These are phyloP conservation scores for Colletotrichum eleusines DNA, from an alignment of 2,329 filamentous ascomycete species.

Conservation along the genomic window DNA sequence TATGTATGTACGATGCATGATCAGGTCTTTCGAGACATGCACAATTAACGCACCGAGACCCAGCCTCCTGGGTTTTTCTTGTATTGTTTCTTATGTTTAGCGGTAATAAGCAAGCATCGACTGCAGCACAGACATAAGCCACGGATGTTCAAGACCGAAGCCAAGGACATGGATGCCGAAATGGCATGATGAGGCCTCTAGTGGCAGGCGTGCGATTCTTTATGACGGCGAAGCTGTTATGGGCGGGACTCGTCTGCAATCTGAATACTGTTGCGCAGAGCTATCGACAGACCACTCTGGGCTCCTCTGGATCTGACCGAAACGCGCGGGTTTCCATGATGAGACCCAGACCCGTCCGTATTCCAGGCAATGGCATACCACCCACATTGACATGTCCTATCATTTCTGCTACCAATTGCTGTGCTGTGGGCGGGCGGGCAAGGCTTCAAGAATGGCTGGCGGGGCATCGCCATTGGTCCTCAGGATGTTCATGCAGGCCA, in stretches of 20 bases:
- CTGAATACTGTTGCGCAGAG: background rate
- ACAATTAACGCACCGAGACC: background rate
- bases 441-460: background rate
- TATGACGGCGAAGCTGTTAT: background rate
- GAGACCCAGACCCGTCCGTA: no score
- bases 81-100: background rate
- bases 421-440: no score
- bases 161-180: background rate
- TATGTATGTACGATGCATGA: no score
- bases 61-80: background rate
- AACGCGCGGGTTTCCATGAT: background rate
- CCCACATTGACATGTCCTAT: background rate
- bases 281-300: background rate
- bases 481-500: constrained; percentile 33
- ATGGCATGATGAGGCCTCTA: no score
- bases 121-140: background rate
- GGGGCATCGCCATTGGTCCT: constrained; percentile 29
- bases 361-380: background rate
- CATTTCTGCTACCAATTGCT: background rate
- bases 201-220: background rate
- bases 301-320: constrained; percentile 20
- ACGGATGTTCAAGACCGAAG: background rate
- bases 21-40: background rate
- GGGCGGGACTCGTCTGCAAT: background rate
- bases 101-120: background rate